Base-by-base conservation (phyloP, 345 rosid species). In the Combretum micranthum region DNA sequence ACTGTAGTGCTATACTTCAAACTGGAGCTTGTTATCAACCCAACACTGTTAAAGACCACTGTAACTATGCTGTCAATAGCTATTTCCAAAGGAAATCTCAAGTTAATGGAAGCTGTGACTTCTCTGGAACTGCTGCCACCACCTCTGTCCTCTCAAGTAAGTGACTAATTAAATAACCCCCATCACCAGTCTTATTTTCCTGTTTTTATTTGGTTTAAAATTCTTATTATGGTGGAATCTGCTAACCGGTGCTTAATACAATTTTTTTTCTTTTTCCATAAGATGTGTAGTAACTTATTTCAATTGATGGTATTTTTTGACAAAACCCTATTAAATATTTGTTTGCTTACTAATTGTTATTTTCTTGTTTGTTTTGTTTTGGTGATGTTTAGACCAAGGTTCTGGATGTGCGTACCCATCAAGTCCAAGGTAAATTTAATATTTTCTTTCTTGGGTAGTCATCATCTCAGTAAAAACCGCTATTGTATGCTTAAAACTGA, bases 21-120 rank as follows among this genome's bases (percentile, higher is more conserved):
- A 75, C 21, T 50, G 99, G 96, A 37, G 68, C 67, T 25, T 93
- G 99, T 69, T 93, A 50, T 64, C 70, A 78, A 18, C 99, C 96
- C 46, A 85, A 93, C 81, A 85, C 91, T 20, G 60, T 89, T 39
- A 90, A 83, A 60, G 83, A 77, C 61, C 99, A 93, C 83, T 93
- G 99, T 71, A 77, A 65, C 64, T 93, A 83, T 67, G 97, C 97
- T 23, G 99, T 66, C 6, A 93, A 93, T 69, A 89, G 81, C 64
- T 89, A 85, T 64, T 93, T 71, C 75, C 97, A 93, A 68, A 85
- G 17, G 73, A 74, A 85, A 25, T 77, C 78, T 47, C 88, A 80
- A 74, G 19, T 23, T 70, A 0, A 26, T 18, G 92, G 78, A 1
- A 80, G 74, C 81, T 89, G 96, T 67, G 85, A 93, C 63, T 93